Percentiles rank a stretch among this genome's conserved stretches.
Evolutionary conservation across 768 basidiomycete genomes (phyloP).

Genomic region (Rubroboletus satanas): DNA sequence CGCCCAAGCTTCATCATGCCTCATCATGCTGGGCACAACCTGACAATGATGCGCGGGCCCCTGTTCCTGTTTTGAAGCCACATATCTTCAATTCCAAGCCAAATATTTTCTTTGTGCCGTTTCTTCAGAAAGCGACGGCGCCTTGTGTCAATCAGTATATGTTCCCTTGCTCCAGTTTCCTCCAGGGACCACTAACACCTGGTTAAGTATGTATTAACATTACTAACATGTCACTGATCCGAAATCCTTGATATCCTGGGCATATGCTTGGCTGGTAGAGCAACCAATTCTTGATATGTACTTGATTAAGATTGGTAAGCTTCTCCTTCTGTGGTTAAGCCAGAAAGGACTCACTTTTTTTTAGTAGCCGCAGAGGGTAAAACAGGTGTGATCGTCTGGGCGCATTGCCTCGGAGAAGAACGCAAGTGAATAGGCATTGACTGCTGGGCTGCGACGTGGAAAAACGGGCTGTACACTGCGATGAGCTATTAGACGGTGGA

Average conservation of each 20-base stretch:
- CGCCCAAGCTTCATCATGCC: background rate
- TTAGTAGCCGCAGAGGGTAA: background rate
- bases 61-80: background rate
- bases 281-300: background rate
- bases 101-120: too few relatives aligned
- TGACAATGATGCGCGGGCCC: background rate
- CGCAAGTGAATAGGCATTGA: background rate
- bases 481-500: background rate
- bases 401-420: conserved; percentile 5
- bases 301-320: background rate
- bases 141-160: background rate
- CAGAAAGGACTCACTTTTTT: background rate
- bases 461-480: conserved; percentile 8
- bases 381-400: background rate
- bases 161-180: background rate
- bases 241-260: background rate
- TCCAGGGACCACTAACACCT: background rate
- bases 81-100: background rate
- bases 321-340: background rate
- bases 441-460: background rate
- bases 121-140: background rate
- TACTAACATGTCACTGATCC: background rate
- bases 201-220: background rate
- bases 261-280: background rate
- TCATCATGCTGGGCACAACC: background rate